These are phyloP conservation scores for Penicillium antarcticum DNA, from an alignment of 495 filamentous ascomycete genomes.

Conservation along the genomic window DNA sequence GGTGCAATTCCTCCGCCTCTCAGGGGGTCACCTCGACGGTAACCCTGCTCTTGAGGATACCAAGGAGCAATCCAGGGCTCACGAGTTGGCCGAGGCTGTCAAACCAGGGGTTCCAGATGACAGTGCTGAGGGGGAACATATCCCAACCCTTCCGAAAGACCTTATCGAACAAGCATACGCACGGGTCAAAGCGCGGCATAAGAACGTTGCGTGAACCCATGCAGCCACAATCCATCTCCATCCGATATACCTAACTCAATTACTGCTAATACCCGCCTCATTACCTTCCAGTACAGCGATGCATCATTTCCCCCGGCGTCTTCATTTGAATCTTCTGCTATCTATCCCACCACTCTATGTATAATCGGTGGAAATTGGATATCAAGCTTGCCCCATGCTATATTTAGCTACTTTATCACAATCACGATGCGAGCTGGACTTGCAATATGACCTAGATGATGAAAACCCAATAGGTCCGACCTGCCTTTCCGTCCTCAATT, in stretches of 20 bases:
- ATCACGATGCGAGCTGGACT: neutral
- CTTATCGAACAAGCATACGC: conserved; percentile 53
- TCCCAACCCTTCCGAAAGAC: conserved; percentile 52
- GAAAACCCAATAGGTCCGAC: conserved; percentile 30
- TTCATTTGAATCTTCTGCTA: neutral
- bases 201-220: neutral
- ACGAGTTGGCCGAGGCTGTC: neutral
- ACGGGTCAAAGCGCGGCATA: conserved; percentile 31
- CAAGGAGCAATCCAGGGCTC: conserved; percentile 1
- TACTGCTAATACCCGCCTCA: neutral
- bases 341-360: neutral
- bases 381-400: neutral
- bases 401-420: neutral
- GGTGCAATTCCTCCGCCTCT: conserved; percentile 49
- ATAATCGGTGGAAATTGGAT: conserved; percentile 1
- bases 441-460: conserved; percentile 26
- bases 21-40: conserved; percentile 34
- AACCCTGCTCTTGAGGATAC: conserved; percentile 6
- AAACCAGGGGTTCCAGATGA: conserved; percentile 12
- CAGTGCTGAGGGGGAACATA: conserved; percentile 35
- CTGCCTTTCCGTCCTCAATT: neutral
- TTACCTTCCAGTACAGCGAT: neutral
- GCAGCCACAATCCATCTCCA: neutral
- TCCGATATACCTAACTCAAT: neutral
- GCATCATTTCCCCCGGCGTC: neutral